Base-by-base conservation (phyloP, 495 filamentous ascomycete species). In the Rhypophila decipiens region DNA sequence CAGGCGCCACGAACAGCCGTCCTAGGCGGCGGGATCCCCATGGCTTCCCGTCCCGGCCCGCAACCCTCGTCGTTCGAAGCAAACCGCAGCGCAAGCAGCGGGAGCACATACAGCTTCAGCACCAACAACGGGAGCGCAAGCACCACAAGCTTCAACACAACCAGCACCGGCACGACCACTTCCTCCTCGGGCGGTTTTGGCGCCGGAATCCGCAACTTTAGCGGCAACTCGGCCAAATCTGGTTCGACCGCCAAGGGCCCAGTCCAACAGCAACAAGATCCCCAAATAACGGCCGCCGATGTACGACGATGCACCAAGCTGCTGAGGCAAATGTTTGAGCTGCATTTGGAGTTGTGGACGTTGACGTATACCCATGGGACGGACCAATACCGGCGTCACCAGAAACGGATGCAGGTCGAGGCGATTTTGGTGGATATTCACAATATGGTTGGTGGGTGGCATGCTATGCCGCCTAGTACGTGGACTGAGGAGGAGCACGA, bases 281-380 rank as follows among this genome's bases (percentile, higher is more conserved):
- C 40, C 24, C 38, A 42, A 31, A 35, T 50, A 19, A 33, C 49
- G 24, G 39, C 49, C 2, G 19, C 46, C 42, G 54, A 57, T 17
- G 47, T 57, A 4, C 52, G 46, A 35, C 47, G 49, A 27, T 48
- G 40, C 39, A 55, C 49, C 24, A 45, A 42, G 38, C 55, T 58
- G 11, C 18, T 58, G 0, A 44, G 55, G 0, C 7, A 34, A 0
- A 46, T 58, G n/a, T 58, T 55, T 39, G 44, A 51, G 27, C 39
- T 53, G 8, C 42, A 39, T 9, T 36, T 59, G 1, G 24, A 50
- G 37, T 41, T 43, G 22, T 59, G 56, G 56, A 24, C 53, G 2
- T 19, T 44, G 13, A 11, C 19, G 18, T 23, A 43, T 29, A 29
- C 47, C 0, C 47, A 59, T 46, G 39, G 23, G 24, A 33, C 50